Conservation (phyloP, 768 basidiomycete species). For the Mycena rosella region DNA sequence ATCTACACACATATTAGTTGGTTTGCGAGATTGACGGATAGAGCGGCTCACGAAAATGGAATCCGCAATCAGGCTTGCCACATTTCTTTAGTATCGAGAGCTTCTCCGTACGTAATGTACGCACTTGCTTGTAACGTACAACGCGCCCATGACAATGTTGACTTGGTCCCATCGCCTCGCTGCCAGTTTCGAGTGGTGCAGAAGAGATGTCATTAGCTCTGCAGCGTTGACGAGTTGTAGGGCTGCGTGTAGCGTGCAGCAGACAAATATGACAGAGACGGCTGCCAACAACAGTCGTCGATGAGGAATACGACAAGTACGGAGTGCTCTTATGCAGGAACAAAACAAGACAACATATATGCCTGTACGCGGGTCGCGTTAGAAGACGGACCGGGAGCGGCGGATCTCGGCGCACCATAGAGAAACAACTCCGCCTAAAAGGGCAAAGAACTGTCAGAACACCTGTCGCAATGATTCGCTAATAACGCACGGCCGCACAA, state of each 20-base stretch:
- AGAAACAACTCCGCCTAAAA: slow-evolving; percentile 46
- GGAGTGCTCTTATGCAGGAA: slow-evolving; percentile 36
- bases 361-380: slow-evolving; percentile 36
- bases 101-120: not conserved
- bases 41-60: slow-evolving; percentile 39
- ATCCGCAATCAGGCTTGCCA: slow-evolving; percentile 43
- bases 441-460: not conserved
- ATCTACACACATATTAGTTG: slow-evolving; percentile 35
- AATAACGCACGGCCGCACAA: slow-evolving; percentile 24
- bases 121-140: slow-evolving; percentile 45
- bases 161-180: slow-evolving; percentile 11
- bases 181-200: not conserved
- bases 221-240: slow-evolving; percentile 34
- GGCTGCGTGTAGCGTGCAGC: slow-evolving; percentile 28
- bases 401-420: slow-evolving; percentile 40
- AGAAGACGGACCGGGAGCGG: not conserved
- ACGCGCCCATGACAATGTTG: slow-evolving; percentile 39
- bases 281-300: slow-evolving; percentile 15
- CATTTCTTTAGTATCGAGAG: not conserved
- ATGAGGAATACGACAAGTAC: slow-evolving; percentile 12
- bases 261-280: slow-evolving; percentile 18
- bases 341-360: slow-evolving; percentile 47
- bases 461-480: no score
- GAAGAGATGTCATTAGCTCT: slow-evolving; percentile 9
- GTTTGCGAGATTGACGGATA: not conserved